Evolutionary conservation across 202 grass and related monocot genomes (phyloP).

Genomic region (Dendrocalamus latiflorus): DNA sequence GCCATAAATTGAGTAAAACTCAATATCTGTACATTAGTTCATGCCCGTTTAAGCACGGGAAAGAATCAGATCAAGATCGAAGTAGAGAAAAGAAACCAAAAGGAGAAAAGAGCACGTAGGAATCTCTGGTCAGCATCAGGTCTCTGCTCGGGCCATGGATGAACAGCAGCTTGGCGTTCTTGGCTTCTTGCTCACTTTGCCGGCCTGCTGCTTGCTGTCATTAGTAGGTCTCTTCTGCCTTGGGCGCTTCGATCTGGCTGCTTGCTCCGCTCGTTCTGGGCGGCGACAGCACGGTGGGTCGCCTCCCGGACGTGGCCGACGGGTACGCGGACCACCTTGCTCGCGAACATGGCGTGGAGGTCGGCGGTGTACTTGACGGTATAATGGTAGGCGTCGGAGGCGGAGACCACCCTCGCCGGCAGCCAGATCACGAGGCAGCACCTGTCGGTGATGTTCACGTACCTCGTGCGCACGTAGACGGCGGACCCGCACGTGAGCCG

Average conservation of each 20-base stretch:
- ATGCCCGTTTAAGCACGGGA: neutral
- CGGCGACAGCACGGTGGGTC: no score
- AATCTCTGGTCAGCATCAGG: neutral
- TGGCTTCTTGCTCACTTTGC: neutral
- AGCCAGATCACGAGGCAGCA: conserved; percentile 37
- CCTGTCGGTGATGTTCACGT: neutral
- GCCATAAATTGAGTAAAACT: neutral
- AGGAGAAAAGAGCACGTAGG: neutral
- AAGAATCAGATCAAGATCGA: neutral
- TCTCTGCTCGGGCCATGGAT: neutral
- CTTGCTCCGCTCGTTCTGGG: no score
- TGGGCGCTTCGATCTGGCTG: neutral
- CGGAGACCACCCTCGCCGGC: conserved; percentile 35
- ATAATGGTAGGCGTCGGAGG: neutral
- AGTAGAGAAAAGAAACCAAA: neutral
- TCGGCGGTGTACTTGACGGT: no score
- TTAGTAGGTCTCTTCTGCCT: neutral
- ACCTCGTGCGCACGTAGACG: conserved; percentile 15
- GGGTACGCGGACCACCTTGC: no score
- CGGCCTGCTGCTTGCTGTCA: neutral
- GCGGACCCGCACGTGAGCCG: conserved; percentile 5
- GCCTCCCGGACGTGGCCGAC: no score
- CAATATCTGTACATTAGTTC: neutral
- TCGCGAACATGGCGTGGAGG: no score
- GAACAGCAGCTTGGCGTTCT: neutral